Conservation (phyloP, 2,329 filamentous ascomycete species). For the Ophiobolus disseminans region DNA sequence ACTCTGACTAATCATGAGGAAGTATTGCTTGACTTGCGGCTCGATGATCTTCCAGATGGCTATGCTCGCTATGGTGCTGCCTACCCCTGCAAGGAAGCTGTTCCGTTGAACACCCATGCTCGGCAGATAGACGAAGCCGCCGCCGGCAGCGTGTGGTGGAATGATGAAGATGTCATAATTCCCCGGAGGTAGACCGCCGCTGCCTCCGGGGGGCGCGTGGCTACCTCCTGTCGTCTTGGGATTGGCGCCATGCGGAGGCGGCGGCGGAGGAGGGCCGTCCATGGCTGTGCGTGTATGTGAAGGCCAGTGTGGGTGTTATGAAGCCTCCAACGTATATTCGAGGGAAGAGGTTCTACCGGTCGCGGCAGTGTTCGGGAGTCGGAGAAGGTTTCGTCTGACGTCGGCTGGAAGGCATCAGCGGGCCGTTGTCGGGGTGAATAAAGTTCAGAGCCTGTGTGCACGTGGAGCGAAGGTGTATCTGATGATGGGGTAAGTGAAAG, state of each 20-base stretch:
- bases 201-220: slow-evolving; percentile 30
- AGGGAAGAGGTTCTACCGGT: slow-evolving; percentile 10
- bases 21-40: slow-evolving; percentile 77
- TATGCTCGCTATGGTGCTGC: slow-evolving; percentile 74
- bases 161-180: slow-evolving; percentile 99
- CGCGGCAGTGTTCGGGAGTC: slow-evolving; percentile 2
- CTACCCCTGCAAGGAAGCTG: slow-evolving; percentile 88
- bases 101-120: slow-evolving; percentile 85
- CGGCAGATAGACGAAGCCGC: slow-evolving; percentile 92
- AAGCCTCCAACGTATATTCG: slow-evolving; percentile 3
- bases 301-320: slow-evolving; percentile 29
- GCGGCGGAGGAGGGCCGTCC: slow-evolving; percentile 70
- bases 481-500: neutral
- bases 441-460: slow-evolving; percentile 3
- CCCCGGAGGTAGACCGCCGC: slow-evolving; percentile 75
- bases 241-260: slow-evolving; percentile 83
- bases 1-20: slow-evolving; percentile 69
- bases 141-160: slow-evolving; percentile 86
- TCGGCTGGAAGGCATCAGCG: slow-evolving; percentile 37
- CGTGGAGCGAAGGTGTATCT: neutral
- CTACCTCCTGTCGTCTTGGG: slow-evolving; percentile 64
- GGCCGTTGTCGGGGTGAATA: slow-evolving; percentile 23
- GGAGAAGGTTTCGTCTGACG: slow-evolving; percentile 7
- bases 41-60: slow-evolving; percentile 75
- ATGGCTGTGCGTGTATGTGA: slow-evolving; percentile 38